Evolutionary conservation across 495 filamentous ascomycete species (phyloP).

Genomic region (Chlorociboria aeruginascens): DNA sequence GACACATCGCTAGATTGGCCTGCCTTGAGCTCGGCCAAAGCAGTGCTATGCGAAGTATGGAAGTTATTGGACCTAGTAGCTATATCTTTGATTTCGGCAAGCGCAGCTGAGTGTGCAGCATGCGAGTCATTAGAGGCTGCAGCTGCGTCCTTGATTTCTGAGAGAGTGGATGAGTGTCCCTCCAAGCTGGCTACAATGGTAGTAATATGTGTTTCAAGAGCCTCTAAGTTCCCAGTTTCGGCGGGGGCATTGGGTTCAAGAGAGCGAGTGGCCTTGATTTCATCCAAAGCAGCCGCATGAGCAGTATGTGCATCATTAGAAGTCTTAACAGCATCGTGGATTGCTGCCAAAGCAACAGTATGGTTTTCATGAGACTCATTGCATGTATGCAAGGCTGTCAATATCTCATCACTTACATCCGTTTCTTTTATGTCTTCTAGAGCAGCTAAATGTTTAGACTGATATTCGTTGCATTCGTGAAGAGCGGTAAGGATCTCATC

Average conservation of each 20-base stretch:
- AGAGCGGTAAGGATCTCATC: constrained; percentile 16
- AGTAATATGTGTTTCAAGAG: constrained; percentile 5
- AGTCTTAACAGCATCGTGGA: constrained; percentile 7
- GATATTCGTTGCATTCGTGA: constrained; percentile 9
- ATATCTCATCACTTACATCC: constrained; percentile 19
- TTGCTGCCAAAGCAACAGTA: background rate
- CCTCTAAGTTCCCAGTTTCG: background rate
- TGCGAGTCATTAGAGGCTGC: constrained; percentile 10
- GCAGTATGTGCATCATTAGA: constrained; percentile 5
- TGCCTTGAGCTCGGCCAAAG: constrained; percentile 4
- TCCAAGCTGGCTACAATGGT: too few relatives aligned
- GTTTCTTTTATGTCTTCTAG: constrained; percentile 14
- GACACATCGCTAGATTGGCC: background rate
- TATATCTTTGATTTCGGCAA: constrained; percentile 9
- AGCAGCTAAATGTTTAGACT: constrained; percentile 3
- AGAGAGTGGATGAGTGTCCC: constrained; percentile 1
- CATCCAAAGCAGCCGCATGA: constrained; percentile 10
- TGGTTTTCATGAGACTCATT: constrained; percentile 7
- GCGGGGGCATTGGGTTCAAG: background rate
- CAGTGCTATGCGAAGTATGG: constrained; percentile 3
- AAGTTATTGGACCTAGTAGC: constrained; percentile 5
- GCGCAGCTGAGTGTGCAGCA: constrained; percentile 2
- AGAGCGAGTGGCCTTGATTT: constrained; percentile 4
- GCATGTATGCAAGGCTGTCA: constrained; percentile 15
- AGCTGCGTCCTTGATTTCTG: constrained; percentile 5